phyloP scores from a whole-genome alignment of 2,329 filamentous ascomycete genomes.

The Phoma sp. region DNA sequence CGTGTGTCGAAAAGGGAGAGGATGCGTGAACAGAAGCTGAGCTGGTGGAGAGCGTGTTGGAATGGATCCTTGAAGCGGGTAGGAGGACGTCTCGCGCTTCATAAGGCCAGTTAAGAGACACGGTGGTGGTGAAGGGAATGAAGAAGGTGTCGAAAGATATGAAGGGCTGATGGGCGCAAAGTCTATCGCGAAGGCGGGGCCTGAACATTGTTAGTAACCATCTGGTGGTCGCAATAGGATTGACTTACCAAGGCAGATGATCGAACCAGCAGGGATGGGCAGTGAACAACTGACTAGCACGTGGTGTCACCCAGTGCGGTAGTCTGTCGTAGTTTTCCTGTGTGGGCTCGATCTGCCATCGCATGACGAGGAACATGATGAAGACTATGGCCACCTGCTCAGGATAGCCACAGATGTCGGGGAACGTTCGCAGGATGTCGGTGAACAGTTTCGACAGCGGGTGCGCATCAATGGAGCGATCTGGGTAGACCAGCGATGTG shows the following conservation, averaged over 20 bases:
- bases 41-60: constrained; percentile 28
- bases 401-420: constrained; percentile 77
- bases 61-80: constrained; percentile 49
- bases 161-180: constrained; percentile 62
- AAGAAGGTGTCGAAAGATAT: constrained; percentile 83
- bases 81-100: constrained; percentile 73
- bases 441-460: constrained; percentile 85
- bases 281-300: constrained; percentile 68
- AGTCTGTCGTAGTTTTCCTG: constrained; percentile 80
- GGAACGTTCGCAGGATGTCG: constrained; percentile 84
- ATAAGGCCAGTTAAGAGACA: constrained; percentile 86
- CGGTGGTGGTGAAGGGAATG: constrained; percentile 77
- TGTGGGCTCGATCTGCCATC: constrained; percentile 82
- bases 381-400: constrained; percentile 85
- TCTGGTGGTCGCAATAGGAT: not conserved
- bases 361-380: constrained; percentile 84
- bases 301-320: constrained; percentile 75
- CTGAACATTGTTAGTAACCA: constrained; percentile 35
- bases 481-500: constrained; percentile 77
- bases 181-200: constrained; percentile 74
- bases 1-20: constrained; percentile 41
- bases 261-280: constrained; percentile 85
- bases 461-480: constrained; percentile 68
- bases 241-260: constrained; percentile 74
- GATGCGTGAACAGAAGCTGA: constrained; percentile 35